Evolutionary conservation across 352 stramenopile genomes (phyloP), one percentile per base, ranked within the genome.

Genomic region (Pythium brassicae): DNA sequence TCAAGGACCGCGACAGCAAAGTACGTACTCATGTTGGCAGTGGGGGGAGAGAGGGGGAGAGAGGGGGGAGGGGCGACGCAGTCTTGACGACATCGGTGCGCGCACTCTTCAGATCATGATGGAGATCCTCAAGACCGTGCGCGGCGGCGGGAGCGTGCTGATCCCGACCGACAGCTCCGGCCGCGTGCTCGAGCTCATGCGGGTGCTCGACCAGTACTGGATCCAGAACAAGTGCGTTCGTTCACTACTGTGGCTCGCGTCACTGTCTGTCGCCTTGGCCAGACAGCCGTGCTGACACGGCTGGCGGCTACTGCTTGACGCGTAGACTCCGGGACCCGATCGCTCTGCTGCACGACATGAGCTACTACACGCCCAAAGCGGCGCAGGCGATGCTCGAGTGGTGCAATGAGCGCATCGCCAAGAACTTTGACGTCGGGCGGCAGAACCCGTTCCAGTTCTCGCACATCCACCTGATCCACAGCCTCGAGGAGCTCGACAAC

Each of bases 201-300:
- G 97, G n/a, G 71, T 98, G 3, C 61, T 99, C 22, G 85, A 98
- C 62, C 81, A 96, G 68, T 96, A 98, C 68, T 99, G 95, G 95
- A 97, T 97, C 54, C 78, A 95, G 53, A 94, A 98, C 69, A 96
- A 97, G 72, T 91, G 83, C 27, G 80, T 42, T 63, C 27, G n/a
- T 22, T 10, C 8, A 37, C 32, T n/a, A 37, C 32, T 37, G 8
- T 37, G 14, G 32, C 14, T 11, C 2, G 32, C 5, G 8, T 14
- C 32, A 37, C 11, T 26, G 20, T 26, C 8, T 46, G 40, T 15
- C n/a, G 39, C n/a, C n/a, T n/a, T n/a, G n/a, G n/a, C n/a, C n/a
- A n/a, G n/a, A n/a, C n/a, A n/a, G 39, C 39, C 15, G 8, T n/a
- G 17, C n/a, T n/a, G 19, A 25, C 20, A 11, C 14, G n/a, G n/a